These are phyloP conservation scores for Xylaria multiplex DNA, from an alignment of 2,329 filamentous ascomycete genomes.

Conservation along the genomic window DNA sequence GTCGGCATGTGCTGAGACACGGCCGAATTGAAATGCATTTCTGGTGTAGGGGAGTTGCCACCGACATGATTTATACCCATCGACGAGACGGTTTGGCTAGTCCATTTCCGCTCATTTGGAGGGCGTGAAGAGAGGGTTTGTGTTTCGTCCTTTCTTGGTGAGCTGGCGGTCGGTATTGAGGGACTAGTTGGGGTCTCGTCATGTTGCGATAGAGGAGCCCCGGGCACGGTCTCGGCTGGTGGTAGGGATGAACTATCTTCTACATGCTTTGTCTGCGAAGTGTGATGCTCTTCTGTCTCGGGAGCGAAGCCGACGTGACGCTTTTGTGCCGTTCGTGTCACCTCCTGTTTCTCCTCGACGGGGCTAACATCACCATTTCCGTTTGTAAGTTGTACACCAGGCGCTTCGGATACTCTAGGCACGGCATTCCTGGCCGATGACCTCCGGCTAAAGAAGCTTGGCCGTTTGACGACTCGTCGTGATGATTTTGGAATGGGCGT, in stretches of 20 bases:
- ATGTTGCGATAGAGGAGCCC: not conserved
- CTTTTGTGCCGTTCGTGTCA: conserved; percentile 35
- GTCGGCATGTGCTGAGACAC: conserved; percentile 43
- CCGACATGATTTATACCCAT: conserved; percentile 21
- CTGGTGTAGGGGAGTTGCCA: conserved; percentile 43
- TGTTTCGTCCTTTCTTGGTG: conserved; percentile 4
- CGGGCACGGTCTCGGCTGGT: conserved; percentile 5
- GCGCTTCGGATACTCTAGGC: conserved; percentile 28
- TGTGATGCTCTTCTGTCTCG: conserved; percentile 39
- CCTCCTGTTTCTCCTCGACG: conserved; percentile 27
- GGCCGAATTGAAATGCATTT: conserved; percentile 52
- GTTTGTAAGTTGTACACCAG: not conserved
- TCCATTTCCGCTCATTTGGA: conserved; percentile 35
- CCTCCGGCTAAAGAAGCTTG: conserved; percentile 59
- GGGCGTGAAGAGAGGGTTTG: conserved; percentile 37
- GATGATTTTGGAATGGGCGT: conserved; percentile 64
- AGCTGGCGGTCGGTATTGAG: not conserved
- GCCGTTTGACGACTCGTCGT: conserved; percentile 53
- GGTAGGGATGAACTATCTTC: conserved; percentile 24
- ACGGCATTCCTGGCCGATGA: conserved; percentile 54
- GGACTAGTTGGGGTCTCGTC: conserved; percentile 3
- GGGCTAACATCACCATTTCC: conserved; percentile 27
- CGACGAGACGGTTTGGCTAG: conserved; percentile 35
- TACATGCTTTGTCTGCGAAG: conserved; percentile 31
- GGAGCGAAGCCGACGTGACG: conserved; percentile 68